Evolutionary conservation across 2,329 filamentous ascomycete species (phyloP).

Genomic region (Periconia sp.): DNA sequence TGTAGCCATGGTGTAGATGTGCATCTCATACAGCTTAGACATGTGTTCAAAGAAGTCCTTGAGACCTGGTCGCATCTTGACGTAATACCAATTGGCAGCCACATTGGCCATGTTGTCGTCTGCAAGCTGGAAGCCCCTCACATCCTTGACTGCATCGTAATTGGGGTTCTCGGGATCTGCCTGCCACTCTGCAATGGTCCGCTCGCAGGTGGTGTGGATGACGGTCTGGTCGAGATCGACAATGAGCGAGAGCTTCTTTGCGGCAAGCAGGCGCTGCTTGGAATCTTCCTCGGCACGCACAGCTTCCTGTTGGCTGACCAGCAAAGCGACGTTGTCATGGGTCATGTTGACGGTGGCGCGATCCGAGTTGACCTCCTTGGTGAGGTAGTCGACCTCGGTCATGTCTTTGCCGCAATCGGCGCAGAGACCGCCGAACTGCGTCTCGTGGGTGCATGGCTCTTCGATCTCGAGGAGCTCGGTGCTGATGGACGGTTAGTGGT

Average conservation of each 20-base stretch:
- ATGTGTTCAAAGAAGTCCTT: slow-evolving; percentile 79
- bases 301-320: slow-evolving; percentile 83
- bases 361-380: slow-evolving; percentile 76
- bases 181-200: slow-evolving; percentile 96
- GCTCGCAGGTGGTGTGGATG: slow-evolving; percentile 96
- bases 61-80: slow-evolving; percentile 92
- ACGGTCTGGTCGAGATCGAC: slow-evolving; percentile 98
- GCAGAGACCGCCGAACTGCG: slow-evolving; percentile 91
- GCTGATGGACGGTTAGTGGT: slow-evolving; percentile 43
- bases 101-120: slow-evolving; percentile 66
- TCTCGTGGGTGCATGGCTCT: slow-evolving; percentile 87
- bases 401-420: slow-evolving; percentile 94
- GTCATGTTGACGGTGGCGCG: slow-evolving; percentile 94
- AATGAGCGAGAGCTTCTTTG: slow-evolving; percentile 87
- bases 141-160: slow-evolving; percentile 86
- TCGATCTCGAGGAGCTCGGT: slow-evolving; percentile 75
- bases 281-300: slow-evolving; percentile 82
- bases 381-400: slow-evolving; percentile 86
- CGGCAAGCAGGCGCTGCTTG: slow-evolving; percentile 79
- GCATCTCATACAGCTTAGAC: slow-evolving; percentile 85
- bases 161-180: slow-evolving; percentile 87
- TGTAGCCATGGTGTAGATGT: slow-evolving; percentile 99
- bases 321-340: slow-evolving; percentile 86
- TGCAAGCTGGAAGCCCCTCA: slow-evolving; percentile 83
- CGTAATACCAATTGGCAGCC: slow-evolving; percentile 79